Evolutionary conservation across 257 asterid species (phyloP).

Genomic region (Solanum virginianum): DNA sequence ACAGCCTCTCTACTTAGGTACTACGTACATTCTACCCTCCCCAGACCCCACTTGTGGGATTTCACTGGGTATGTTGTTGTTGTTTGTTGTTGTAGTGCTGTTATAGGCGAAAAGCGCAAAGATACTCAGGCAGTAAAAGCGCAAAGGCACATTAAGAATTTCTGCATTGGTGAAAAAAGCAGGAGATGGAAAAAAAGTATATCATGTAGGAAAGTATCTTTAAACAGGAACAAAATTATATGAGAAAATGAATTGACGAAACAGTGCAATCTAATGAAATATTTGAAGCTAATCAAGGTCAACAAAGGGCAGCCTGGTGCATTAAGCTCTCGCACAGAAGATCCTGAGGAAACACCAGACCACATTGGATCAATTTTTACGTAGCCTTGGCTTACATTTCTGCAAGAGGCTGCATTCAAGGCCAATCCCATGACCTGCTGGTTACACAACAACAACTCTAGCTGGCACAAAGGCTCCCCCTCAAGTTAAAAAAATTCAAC

Average conservation of each 20-base stretch:
- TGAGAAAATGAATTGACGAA: background rate
- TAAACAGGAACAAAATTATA: background rate
- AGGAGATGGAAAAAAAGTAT: background rate
- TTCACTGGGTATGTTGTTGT: no score
- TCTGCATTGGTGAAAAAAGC: background rate
- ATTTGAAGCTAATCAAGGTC: background rate
- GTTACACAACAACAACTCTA: background rate
- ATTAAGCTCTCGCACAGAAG: background rate
- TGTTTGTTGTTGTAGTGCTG: no score
- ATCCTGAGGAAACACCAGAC: background rate
- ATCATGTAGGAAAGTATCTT: background rate
- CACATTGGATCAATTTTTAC: background rate
- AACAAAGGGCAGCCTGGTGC: background rate
- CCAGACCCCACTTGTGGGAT: no score
- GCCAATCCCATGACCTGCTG: background rate
- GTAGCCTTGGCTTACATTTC: background rate
- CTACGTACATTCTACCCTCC: no score
- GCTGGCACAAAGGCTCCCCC: background rate
- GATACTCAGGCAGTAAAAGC: background rate
- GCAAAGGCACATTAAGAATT: background rate
- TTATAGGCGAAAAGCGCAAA: background rate
- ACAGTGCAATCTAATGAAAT: background rate
- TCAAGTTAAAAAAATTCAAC: background rate
- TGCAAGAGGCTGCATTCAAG: background rate
- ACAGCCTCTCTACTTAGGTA: no score